Base-by-base conservation (phyloP, 2,329 filamentous ascomycete genomes). In the Alternaria rosae region DNA sequence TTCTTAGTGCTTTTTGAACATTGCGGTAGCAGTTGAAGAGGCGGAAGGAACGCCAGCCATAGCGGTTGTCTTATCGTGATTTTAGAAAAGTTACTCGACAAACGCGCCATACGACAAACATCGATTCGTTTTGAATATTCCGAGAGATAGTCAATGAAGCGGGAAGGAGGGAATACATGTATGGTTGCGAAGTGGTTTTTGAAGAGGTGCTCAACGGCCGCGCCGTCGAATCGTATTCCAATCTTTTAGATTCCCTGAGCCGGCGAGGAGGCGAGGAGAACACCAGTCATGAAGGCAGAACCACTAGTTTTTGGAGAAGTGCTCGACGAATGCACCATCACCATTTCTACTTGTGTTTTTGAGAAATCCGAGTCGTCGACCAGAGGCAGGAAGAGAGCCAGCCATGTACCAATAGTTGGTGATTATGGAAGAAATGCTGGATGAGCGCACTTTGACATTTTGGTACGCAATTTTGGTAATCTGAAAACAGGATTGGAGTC, bases 1-100 rank as follows among this genome's bases (percentile, higher is more conserved):
- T 5, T 1, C 7, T 15, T 15, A 0, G 2, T 6, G 12, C 1
- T 0, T 6, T 7, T 32, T 15, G 1, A 6, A 7, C 5, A 35
- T 35, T n/a, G 8, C 15, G 8, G 32, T n/a, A 17, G 15, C 1
- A 5, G 8, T 38, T 4, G 15, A 38, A 6, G 35, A 38, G 8
- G 35, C 8, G 15, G 1, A 15, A 10, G 9, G 32, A 35, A n/a
- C 13, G 32, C 32, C 13, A 35, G 30, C 8, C 30, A 26, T n/a
- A n/a, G n/a, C n/a, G n/a, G n/a, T n/a, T n/a, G n/a, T n/a, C n/a
- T n/a, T n/a, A n/a, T n/a, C n/a, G n/a, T n/a, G n/a, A 26, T 26
- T 26, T 32, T 1, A 32, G 1, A 6, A 32, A 13, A 8, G 6
- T 4, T 5, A 15, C 15, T 10, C 15, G 35, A 38, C 35, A 7